These are phyloP conservation scores for Symbiodinium natans DNA, from an alignment of 73 alveolate genomes.

Conservation along the genomic window DNA sequence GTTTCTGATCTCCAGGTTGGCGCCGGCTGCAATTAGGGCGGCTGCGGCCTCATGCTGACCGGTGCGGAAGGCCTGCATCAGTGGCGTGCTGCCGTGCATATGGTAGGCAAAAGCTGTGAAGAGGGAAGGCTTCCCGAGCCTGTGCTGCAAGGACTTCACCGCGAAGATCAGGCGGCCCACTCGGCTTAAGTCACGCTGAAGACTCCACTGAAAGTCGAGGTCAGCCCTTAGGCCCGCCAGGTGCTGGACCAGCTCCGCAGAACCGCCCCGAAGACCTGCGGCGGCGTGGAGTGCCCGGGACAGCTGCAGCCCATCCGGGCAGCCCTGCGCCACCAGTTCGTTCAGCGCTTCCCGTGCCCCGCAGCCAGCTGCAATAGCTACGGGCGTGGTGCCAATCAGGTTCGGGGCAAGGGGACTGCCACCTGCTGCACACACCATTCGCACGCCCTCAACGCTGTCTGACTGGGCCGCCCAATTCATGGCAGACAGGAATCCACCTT, in stretches of 20 bases:
- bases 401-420: not conserved
- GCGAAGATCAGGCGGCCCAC: not conserved
- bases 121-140: not conserved
- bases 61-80: not conserved
- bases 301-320: not conserved
- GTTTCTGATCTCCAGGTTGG: not conserved
- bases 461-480: not conserved
- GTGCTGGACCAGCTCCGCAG: not conserved
- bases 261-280: not conserved
- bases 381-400: not conserved
- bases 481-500: not conserved
- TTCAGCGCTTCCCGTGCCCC: not conserved
- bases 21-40: not conserved
- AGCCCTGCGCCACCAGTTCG: not conserved
- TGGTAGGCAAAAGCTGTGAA: not conserved
- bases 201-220: not conserved
- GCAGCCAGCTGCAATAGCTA: not conserved
- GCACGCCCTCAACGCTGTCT: not conserved
- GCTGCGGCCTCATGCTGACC: not conserved
- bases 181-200: not conserved
- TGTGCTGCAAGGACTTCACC: not conserved
- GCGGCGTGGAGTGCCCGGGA: not conserved
- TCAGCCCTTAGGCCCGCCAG: not conserved
- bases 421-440: not conserved
- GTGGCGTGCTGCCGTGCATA: not conserved